phyloP scores from a whole-genome alignment of 2,329 filamentous ascomycete species.

The Fusarium lyarnte region DNA sequence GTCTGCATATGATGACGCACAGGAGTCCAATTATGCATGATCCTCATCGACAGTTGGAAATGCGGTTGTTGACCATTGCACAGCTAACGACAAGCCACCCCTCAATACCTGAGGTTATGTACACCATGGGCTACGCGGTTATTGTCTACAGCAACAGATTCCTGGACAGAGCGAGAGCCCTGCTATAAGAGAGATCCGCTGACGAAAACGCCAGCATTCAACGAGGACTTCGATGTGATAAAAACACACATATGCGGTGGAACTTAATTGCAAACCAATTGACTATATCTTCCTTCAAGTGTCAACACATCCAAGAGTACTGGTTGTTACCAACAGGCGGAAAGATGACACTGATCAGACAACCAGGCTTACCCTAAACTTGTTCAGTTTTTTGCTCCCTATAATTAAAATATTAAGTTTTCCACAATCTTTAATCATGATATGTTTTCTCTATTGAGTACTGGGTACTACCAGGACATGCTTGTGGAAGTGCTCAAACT shows the following conservation, averaged over 20 bases:
- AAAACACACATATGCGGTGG: too few species aligned
- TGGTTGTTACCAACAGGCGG: background rate
- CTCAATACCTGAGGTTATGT: too few species aligned
- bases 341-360: background rate
- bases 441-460: conserved; percentile 46
- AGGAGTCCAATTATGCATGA: accelerated
- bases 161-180: too few species aligned
- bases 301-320: background rate
- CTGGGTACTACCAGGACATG: conserved; percentile 61
- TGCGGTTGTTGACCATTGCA: too few species aligned
- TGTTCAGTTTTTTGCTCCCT: accelerated
- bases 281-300: accelerated
- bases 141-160: too few species aligned
- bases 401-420: background rate
- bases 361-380: background rate
- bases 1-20: accelerated
- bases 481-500: conserved; percentile 62
- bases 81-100: too few species aligned
- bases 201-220: too few species aligned
- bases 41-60: accelerated
- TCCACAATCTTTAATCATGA: background rate
- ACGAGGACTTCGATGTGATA: too few species aligned
- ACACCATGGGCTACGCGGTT: too few species aligned
- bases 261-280: too few species aligned
- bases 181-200: too few species aligned